Base-by-base conservation (phyloP, 2,329 filamentous ascomycete species). In the Fusarium compactum region DNA sequence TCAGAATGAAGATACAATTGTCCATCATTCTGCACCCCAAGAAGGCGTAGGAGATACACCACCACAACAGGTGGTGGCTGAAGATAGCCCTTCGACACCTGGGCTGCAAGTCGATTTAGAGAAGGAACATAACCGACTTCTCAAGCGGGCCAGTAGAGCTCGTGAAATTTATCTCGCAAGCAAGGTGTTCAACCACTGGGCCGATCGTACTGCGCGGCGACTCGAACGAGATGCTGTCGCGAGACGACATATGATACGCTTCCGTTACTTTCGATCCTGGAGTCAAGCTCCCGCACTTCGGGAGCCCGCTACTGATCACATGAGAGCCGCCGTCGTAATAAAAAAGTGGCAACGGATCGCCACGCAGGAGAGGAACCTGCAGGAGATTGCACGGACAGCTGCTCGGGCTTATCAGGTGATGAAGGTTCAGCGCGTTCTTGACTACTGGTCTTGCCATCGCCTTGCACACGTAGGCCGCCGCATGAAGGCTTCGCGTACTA, bases 171-270 rank as follows among this genome's bases (percentile, higher is more conserved):
- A 89, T 71, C 82, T 93, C 9, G 80, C 79, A 14, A 80, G 77
- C 67, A 81, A 77, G 67, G 73, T 76, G 20, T 80, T 78, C 62
- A 81, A 78, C 60, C 79, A 80, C 69, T 97, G 93, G 93, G 86
- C 87, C 14, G 85, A 87, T 58, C 83, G 86, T 53, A 86, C 92
- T 14, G 85, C 85, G 8, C 89, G 92, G 16, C 88, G 93, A 74
- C 83, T 89, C 18, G 85, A 89, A 67, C 86, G 88, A 43, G 93
- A 92, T 6, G 88, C 87, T 7, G 84, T 89, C 44, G 93, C 92
- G 22, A 86, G 91, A 67, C 85, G 89, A 66, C 91, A 93, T 76
- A 89, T 95, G 64, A 81, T 96, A 57, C 85, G 90, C 58, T 88
- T 82, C 62, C 81, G 82, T 14, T 82, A 78, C 58, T 82, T 82